These are phyloP conservation scores for Eimeria zaria DNA, from an alignment of 169 alveolate genomes.

Conservation along the genomic window DNA sequence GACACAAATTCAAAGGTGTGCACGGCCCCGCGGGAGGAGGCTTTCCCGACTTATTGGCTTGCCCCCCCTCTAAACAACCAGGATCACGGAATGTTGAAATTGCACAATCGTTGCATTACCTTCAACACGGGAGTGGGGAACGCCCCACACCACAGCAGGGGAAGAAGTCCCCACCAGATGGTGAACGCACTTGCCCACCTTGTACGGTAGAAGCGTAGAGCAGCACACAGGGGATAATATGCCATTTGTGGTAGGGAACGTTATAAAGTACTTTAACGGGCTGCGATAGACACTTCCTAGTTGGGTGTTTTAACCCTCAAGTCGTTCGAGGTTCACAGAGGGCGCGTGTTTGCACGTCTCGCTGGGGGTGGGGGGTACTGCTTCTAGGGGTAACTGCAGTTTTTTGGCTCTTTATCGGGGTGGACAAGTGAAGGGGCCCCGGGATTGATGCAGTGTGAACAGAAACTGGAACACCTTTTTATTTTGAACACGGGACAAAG, in stretches of 20 bases:
- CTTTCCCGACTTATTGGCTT: background rate
- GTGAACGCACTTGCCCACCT: background rate
- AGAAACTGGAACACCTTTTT: background rate
- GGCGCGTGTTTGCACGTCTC: background rate
- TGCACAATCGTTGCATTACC: background rate
- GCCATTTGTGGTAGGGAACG: too few relatives aligned
- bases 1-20: background rate
- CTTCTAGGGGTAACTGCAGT: background rate
- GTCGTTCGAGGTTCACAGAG: background rate
- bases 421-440: background rate
- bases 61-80: background rate
- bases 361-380: constrained; percentile 17
- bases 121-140: background rate
- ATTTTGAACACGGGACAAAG: background rate
- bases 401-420: background rate
- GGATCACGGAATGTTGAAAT: background rate
- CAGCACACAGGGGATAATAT: background rate
- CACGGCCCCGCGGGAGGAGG: background rate
- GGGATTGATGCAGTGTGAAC: background rate
- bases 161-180: background rate
- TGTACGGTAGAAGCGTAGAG: background rate
- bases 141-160: background rate
- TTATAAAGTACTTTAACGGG: too few relatives aligned
- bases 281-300: background rate
- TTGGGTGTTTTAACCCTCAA: background rate